Conservation (phyloP, 495 filamentous ascomycete species). For the Penicillium waksmanii region DNA sequence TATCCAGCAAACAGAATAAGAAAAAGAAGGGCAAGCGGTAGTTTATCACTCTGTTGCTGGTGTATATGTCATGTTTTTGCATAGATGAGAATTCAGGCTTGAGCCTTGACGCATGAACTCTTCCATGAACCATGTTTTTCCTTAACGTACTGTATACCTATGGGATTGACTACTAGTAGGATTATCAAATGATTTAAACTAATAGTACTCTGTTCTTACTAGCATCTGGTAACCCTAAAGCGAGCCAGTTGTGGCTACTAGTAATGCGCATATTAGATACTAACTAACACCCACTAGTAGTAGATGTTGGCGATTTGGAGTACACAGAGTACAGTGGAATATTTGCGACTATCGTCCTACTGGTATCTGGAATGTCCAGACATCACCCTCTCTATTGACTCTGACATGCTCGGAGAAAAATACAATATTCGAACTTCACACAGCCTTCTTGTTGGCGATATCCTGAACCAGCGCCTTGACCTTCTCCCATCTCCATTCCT, state of each 20-base stretch:
- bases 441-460: conserved; percentile 2
- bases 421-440: no score
- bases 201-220: no score
- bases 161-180: not conserved
- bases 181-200: not conserved
- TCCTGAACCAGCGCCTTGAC: conserved; percentile 14
- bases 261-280: no score
- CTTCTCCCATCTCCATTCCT: conserved; percentile 16
- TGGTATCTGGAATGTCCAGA: no score
- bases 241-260: no score
- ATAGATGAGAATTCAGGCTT: conserved; percentile 7
- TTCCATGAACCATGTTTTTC: not conserved
- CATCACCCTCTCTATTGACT: no score
- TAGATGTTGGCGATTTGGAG: not conserved
- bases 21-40: conserved; percentile 78
- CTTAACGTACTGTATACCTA: not conserved
- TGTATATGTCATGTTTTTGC: conserved; percentile 12
- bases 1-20: conserved; percentile 64
- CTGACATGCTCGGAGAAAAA: no score
- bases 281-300: not conserved
- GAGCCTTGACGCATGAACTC: not conserved
- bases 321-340: not conserved
- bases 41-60: conserved; percentile 2
- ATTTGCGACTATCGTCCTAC: not conserved
- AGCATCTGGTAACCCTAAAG: no score